Percentiles rank a stretch among this genome's conserved stretches.
Evolutionary conservation across 1,139 yeast species (phyloP).

Genomic region (Protomyces pachydermus): DNA sequence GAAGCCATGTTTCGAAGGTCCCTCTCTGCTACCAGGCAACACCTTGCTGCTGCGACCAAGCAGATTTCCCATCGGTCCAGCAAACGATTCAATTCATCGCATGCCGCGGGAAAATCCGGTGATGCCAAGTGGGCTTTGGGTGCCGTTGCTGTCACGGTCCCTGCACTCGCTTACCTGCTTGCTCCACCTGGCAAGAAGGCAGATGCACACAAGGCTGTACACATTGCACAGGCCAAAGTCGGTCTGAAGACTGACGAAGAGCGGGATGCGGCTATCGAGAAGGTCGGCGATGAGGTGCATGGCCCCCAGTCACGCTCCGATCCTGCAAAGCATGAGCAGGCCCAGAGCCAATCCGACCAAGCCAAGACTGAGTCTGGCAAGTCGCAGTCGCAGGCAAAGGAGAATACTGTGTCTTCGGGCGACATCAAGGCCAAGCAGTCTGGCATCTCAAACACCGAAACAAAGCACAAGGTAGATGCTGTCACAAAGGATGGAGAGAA

Average conservation of each 20-base stretch:
- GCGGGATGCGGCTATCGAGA: slow-evolving; percentile 13
- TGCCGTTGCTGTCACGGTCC: slow-evolving; percentile 20
- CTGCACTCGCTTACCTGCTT: slow-evolving; percentile 24
- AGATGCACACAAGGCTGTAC: slow-evolving; percentile 20
- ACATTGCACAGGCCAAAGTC: slow-evolving; percentile 8
- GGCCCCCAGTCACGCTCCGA: slow-evolving; percentile 22
- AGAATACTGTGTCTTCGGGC: slow-evolving; percentile 7
- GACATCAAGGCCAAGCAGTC: slow-evolving; percentile 23
- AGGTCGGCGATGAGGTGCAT: slow-evolving; percentile 16
- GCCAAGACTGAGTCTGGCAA: slow-evolving; percentile 5
- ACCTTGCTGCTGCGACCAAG: neutral
- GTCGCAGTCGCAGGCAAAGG: neutral
- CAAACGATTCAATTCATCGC: slow-evolving; percentile 4
- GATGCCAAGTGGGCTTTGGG: slow-evolving; percentile 20
- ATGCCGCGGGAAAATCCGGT: slow-evolving; percentile 1
- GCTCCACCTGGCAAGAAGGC: slow-evolving; percentile 23
- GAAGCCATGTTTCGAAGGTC: neutral
- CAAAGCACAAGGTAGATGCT: slow-evolving; percentile 20
- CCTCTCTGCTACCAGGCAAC: neutral
- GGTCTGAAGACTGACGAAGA: slow-evolving; percentile 15
- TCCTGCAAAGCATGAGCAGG: neutral
- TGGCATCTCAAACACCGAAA: slow-evolving; percentile 20
- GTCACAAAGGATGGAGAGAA: slow-evolving; percentile 19
- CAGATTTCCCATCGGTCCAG: neutral
- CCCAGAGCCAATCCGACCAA: slow-evolving; percentile 2